A percentile compares a stretch with the other conserved stretches of the same genome.
phyloP scores from a whole-genome alignment of 1,284 basidiomycete genomes.

The Trichosporon inkin region DNA sequence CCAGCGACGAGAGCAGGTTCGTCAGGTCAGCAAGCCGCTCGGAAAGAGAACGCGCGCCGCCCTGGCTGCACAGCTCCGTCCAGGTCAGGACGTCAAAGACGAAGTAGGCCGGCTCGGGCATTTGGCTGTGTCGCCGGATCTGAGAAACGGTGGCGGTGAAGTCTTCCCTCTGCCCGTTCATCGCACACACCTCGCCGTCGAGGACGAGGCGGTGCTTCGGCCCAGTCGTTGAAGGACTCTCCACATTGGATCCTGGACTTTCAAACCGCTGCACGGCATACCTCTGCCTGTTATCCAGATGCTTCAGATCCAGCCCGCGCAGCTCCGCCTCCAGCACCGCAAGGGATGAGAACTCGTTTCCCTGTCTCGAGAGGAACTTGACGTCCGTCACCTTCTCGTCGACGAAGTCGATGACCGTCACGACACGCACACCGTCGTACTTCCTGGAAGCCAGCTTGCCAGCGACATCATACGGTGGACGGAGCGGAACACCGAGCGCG shows the following conservation, averaged over 20 bases:
- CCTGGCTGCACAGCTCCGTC: conserved; percentile 22
- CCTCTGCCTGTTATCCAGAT: not conserved
- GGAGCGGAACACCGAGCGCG: conserved; percentile 38
- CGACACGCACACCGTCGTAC: conserved; percentile 44
- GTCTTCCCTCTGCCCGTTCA: conserved; percentile 41
- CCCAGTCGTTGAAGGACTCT: no score
- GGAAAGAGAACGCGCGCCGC: conserved; percentile 25
- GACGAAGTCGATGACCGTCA: conserved; percentile 39
- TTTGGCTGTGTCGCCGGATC: conserved; percentile 28
- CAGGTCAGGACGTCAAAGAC: conserved; percentile 42
- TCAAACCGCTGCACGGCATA: not conserved
- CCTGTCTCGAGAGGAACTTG: conserved; percentile 34
- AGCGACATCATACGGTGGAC: conserved; percentile 25
- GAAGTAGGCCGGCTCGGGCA: conserved; percentile 37
- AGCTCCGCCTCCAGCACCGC: conserved; percentile 29
- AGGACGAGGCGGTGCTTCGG: conserved; percentile 42
- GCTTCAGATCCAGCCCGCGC: conserved; percentile 1
- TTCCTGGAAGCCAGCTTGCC: conserved; percentile 41
- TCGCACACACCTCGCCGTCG: conserved; percentile 47
- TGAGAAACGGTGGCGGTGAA: conserved; percentile 38
- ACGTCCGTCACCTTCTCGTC: conserved; percentile 13
- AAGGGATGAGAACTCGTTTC: conserved; percentile 38
- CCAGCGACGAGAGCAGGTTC: not conserved
- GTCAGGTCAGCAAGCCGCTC: conserved; percentile 19
- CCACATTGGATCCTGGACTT: not conserved